Conservation (phyloP, 1,284 basidiomycete genomes). For the Irpex sp. region DNA sequence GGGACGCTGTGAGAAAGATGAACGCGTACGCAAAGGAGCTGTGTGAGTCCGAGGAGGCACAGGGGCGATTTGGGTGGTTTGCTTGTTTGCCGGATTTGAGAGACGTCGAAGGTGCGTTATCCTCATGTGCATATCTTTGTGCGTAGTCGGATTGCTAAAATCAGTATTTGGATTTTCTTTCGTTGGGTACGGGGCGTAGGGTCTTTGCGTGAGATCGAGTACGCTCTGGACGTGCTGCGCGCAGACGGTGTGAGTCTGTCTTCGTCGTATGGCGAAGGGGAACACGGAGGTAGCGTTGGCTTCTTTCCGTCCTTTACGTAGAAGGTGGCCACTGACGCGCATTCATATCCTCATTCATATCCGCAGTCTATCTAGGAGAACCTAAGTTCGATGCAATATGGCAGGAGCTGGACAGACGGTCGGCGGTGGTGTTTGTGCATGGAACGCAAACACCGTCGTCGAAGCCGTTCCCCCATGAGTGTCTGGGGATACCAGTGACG, state of each 20-base stretch:
- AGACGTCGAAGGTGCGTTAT: conserved; percentile 50
- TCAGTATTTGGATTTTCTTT: neutral
- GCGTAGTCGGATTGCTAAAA: neutral
- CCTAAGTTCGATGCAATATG: conserved; percentile 60
- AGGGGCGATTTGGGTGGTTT: conserved; percentile 62
- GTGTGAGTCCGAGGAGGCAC: conserved; percentile 35
- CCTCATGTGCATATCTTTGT: neutral
- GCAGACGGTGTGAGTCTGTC: conserved; percentile 61
- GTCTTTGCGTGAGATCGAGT: conserved; percentile 51
- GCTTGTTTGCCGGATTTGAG: conserved; percentile 57
- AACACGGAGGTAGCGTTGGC: conserved; percentile 23
- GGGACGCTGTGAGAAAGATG: conserved; percentile 37
- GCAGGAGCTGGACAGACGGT: conserved; percentile 56
- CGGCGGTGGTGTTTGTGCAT: conserved; percentile 64
- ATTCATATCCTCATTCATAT: neutral
- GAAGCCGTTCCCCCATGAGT: conserved; percentile 55
- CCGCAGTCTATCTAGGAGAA: conserved; percentile 62
- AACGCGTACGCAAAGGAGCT: conserved; percentile 48
- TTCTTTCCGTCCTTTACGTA: neutral
- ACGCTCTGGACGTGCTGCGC: conserved; percentile 52
- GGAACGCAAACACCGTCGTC: conserved; percentile 63
- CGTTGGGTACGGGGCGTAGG: conserved; percentile 24
- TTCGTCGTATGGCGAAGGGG: conserved; percentile 55
- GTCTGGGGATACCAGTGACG: conserved; percentile 62
- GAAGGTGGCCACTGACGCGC: neutral